Base-by-base conservation (phyloP, 176 grass and related monocot genomes). In the Bromus sterilis region DNA sequence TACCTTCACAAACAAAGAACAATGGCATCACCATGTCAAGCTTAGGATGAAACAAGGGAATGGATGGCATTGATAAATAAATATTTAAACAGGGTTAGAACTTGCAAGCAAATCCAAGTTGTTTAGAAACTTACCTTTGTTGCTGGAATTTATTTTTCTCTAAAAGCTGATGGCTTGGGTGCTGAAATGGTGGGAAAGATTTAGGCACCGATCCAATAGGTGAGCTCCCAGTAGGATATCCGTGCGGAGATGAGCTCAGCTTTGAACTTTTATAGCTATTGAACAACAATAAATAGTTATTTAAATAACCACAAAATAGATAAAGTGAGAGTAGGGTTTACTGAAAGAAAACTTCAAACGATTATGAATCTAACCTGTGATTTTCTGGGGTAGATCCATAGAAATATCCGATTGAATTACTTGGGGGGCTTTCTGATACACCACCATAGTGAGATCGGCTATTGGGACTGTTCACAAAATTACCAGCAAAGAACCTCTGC, bases 361-460 rank as follows among this genome's bases (percentile, higher is more conserved):
- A 83, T 9, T 82, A 32, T 60, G 16, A 36, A 56, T 67, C 85
- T 28, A 83, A 96, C 97, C 97, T 86, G 75, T 86, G 79, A 87
- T 88, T 93, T 81, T 99, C 97, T 56, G 97, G 97, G n/a, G 97
- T 96, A 77, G 97, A 96, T 23, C 93, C 97, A 2, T 96, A 99
- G 85, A 96, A 99, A 89, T 91, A 99, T 42, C 97, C 97, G 71
- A 99, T 74, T 40, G 97, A 93, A 75, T 90, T 91, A 84, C 93
- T 93, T 74, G 97, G 97, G 25, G 97, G 97, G 53, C 97, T 99
- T 87, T 93, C 97, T 66, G 91, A 89, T 33, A 92, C 80, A 84
- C 88, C 63, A 61, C 80, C 89, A 88, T 93, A 85, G 28, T 82
- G 89, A 77, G 81, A 84, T 53, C 74, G 82, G 23, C 35, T 77